Percentiles rank a stretch among this genome's conserved stretches.
phyloP scores from a whole-genome alignment of 2,329 filamentous ascomycete genomes.

The Colletotrichum melonis region DNA sequence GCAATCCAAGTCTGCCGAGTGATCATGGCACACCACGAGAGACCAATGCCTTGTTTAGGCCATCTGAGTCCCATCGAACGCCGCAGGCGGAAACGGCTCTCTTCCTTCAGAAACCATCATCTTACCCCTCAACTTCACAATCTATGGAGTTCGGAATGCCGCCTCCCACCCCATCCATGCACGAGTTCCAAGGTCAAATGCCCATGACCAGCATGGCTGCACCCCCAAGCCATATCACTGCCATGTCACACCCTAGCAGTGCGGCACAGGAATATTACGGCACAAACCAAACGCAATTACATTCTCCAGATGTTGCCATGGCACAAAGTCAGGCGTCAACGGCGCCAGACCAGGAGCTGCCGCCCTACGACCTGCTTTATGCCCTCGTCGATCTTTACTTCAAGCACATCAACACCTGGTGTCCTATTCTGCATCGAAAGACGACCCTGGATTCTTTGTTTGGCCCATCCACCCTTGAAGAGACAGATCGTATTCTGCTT shows the following conservation, averaged over 20 bases:
- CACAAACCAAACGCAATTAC: constrained; percentile 57
- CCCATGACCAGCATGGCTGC: constrained; percentile 53
- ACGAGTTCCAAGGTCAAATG: constrained; percentile 62
- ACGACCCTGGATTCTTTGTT: constrained; percentile 86
- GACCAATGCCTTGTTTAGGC: constrained; percentile 57
- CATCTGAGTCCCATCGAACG: constrained; percentile 61
- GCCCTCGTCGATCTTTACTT: constrained; percentile 81
- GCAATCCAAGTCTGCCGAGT: constrained; percentile 62
- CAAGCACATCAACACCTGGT: constrained; percentile 85
- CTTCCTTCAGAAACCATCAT: constrained; percentile 71
- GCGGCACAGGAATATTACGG: constrained; percentile 63
- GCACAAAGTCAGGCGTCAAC: constrained; percentile 58
- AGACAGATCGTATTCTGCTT: constrained; percentile 84
- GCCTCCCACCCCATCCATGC: constrained; percentile 57
- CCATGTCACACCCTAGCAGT: constrained; percentile 51
- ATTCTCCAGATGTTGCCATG: constrained; percentile 69
- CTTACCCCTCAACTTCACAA: constrained; percentile 58
- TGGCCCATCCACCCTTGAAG: constrained; percentile 78
- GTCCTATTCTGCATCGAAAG: constrained; percentile 88
- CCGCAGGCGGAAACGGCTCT: constrained; percentile 69
- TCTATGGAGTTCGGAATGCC: constrained; percentile 63
- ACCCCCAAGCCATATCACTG: constrained; percentile 43
- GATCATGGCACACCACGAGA: constrained; percentile 69
- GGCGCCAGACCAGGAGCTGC: constrained; percentile 73
- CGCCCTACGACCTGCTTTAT: constrained; percentile 80